Evolutionary conservation across 208 protist genomes (phyloP).

Genomic region (Vickermania spadyakhi): DNA sequence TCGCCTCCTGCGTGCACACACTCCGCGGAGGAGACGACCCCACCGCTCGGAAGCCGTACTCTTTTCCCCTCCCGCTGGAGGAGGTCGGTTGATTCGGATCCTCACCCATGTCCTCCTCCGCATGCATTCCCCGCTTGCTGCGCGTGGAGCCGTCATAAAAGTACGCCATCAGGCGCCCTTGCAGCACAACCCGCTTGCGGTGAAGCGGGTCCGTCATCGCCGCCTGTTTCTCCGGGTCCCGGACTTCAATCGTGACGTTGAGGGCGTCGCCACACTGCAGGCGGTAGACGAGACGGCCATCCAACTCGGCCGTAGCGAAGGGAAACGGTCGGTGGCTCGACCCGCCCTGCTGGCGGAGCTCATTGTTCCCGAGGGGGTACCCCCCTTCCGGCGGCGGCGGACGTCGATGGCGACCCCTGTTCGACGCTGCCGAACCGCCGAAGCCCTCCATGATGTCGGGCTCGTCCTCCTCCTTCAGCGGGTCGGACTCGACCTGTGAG

Average conservation of each 20-base stretch:
- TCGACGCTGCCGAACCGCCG: background rate
- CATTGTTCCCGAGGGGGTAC: background rate
- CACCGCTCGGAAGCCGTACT: no score
- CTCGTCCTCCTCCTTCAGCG: slow-evolving; percentile 26
- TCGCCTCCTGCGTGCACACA: background rate
- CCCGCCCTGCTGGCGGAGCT: background rate
- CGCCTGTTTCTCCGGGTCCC: slow-evolving; percentile 8
- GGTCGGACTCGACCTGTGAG: slow-evolving; percentile 23
- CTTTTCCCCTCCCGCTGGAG: no score
- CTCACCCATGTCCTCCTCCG: background rate
- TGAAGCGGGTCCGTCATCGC: background rate
- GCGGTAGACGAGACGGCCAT: slow-evolving; percentile 18
- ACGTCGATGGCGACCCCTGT: background rate
- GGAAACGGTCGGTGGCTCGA: background rate
- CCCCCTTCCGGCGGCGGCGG: background rate
- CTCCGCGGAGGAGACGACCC: background rate
- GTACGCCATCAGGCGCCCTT: background rate
- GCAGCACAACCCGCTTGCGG: background rate
- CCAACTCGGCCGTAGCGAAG: background rate
- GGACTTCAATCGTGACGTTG: slow-evolving; percentile 33
- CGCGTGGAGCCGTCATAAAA: background rate
- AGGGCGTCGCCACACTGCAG: slow-evolving; percentile 52
- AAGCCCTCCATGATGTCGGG: background rate
- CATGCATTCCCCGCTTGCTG: background rate
- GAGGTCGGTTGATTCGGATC: background rate